A percentile compares a stretch with the other conserved stretches of the same genome.
phyloP scores from a whole-genome alignment of 2,329 filamentous ascomycete species.

The Paecilomyces fulvus region DNA sequence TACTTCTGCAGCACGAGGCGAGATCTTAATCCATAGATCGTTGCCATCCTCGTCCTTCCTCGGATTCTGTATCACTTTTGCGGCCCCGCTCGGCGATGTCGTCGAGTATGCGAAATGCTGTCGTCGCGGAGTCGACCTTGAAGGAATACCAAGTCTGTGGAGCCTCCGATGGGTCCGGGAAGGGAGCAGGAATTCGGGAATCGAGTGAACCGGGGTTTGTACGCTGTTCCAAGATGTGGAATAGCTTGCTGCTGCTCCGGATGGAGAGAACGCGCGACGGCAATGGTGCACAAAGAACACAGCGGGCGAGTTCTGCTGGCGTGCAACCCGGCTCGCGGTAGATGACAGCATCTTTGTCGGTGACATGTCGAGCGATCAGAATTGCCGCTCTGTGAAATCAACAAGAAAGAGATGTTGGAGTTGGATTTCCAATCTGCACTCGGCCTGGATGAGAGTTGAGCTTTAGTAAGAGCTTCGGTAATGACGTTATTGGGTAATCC shows the following conservation, averaged over 20 bases:
- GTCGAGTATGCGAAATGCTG: constrained; percentile 26
- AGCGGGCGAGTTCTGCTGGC: constrained; percentile 4
- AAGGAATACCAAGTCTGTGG: not conserved
- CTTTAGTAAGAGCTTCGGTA: constrained; percentile 20
- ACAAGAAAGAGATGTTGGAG: constrained; percentile 1
- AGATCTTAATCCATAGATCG: constrained; percentile 76
- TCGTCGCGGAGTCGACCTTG: constrained; percentile 3
- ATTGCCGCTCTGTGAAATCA: constrained; percentile 2
- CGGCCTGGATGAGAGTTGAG: not conserved
- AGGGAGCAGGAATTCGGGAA: constrained; percentile 7
- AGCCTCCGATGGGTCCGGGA: constrained; percentile 1
- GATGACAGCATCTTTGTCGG: constrained; percentile 16
- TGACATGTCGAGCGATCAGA: constrained; percentile 17
- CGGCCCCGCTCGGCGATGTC: constrained; percentile 24
- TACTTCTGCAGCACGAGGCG: constrained; percentile 71
- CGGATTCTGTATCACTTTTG: constrained; percentile 54
- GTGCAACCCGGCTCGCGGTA: constrained; percentile 16
- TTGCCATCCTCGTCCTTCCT: constrained; percentile 74
- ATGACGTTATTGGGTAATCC: constrained; percentile 20
- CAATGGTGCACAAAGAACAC: constrained; percentile 6
- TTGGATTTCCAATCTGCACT: constrained; percentile 9
- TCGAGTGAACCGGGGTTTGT: constrained; percentile 1
- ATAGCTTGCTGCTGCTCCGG: constrained; percentile 15
- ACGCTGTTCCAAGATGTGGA: constrained; percentile 21
- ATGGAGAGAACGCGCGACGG: constrained; percentile 15